Evolutionary conservation across 192 early-diverging fungal species (phyloP).

Genomic region (Coemansia sp.): DNA sequence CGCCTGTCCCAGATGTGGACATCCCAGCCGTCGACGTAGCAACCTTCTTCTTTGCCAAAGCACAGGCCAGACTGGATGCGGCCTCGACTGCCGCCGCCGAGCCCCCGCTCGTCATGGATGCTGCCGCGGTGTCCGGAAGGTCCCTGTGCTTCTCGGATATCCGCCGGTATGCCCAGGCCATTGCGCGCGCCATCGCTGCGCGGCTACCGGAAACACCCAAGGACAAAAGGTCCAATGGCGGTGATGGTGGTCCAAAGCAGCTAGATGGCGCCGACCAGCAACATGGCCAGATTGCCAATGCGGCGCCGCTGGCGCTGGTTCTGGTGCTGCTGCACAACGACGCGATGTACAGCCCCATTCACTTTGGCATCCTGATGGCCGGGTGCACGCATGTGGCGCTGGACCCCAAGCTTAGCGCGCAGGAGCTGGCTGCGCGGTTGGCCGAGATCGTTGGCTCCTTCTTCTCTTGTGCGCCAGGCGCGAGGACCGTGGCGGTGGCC

Average conservation of each 20-base stretch:
- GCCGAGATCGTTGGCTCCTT: neutral
- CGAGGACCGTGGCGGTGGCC: neutral
- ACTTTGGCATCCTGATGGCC: constrained; percentile 37
- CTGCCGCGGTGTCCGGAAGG: constrained; percentile 4
- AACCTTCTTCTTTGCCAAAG: constrained; percentile 29
- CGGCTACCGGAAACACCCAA: neutral
- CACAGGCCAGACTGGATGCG: constrained; percentile 14
- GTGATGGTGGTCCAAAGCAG: neutral
- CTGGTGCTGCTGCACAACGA: constrained; percentile 15
- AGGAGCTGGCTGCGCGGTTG: constrained; percentile 13
- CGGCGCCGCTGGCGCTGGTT: neutral
- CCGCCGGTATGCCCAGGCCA: constrained; percentile 9
- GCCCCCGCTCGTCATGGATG: constrained; percentile 16
- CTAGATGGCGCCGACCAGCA: neutral
- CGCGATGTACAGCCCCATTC: constrained; percentile 21
- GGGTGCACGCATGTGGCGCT: constrained; percentile 28
- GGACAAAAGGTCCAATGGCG: neutral
- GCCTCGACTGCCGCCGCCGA: neutral
- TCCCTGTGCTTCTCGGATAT: constrained; percentile 26
- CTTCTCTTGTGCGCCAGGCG: no score
- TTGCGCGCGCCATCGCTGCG: constrained; percentile 13
- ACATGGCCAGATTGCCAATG: no score
- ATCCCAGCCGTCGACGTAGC: constrained; percentile 31
- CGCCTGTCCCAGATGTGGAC: constrained; percentile 24
- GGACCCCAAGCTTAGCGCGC: constrained; percentile 2